Conservation (phyloP, 495 filamentous ascomycete genomes). For the Friedmanniomyces endolithicus region DNA sequence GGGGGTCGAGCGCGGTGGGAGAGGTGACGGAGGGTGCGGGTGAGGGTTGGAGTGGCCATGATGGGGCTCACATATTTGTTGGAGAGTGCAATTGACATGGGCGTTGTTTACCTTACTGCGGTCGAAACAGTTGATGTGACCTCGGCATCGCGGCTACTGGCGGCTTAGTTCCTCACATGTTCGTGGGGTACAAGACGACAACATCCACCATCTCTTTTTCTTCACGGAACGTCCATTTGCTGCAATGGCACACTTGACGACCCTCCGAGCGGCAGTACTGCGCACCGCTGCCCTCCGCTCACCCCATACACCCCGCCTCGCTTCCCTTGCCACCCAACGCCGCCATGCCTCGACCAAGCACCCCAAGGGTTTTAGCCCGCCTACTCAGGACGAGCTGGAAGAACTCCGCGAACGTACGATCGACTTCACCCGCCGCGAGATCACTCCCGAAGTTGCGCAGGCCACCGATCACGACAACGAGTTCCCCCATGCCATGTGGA, state of each 20-base stretch:
- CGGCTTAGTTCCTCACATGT: too few relatives aligned
- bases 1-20: background rate
- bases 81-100: background rate
- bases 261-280: background rate
- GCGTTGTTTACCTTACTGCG: too few relatives aligned
- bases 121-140: too few relatives aligned
- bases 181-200: background rate
- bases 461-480: constrained; percentile 72
- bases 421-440: constrained; percentile 73
- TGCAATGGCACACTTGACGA: too few relatives aligned
- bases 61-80: background rate
- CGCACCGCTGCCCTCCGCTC: background rate
- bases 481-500: constrained; percentile 87
- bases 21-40: background rate
- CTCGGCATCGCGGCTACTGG: background rate
- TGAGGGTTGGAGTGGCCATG: background rate
- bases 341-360: constrained; percentile 63
- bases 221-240: too few relatives aligned
- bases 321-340: constrained; percentile 14
- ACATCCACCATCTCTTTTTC: too few relatives aligned
- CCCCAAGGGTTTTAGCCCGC: constrained; percentile 68
- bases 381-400: constrained; percentile 57
- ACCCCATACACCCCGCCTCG: background rate
- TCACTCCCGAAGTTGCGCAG: constrained; percentile 71
- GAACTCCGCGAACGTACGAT: constrained; percentile 85